Base-by-base conservation (phyloP, 805 yeast species). In the Candida andamanensis region DNA sequence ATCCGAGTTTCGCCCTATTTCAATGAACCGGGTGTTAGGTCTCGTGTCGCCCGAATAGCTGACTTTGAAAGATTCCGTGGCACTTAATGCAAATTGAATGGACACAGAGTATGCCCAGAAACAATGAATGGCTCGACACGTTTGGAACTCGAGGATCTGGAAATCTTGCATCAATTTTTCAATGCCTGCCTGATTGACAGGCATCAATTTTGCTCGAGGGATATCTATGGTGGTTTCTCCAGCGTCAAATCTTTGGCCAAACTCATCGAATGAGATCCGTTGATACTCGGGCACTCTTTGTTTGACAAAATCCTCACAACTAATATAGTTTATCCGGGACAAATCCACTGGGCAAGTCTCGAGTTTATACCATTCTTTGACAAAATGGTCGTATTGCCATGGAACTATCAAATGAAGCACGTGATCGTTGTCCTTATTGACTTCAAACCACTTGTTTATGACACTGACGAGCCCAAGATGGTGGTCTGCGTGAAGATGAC, bases 401-500 rank as follows among this genome's bases (percentile, higher is more conserved):
- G 97, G 97, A 0, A 79, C 69, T 1, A 87, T 67, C 17, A 90
- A 50, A 41, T 69, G 75, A 8, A 90, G 57, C 14, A 54, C 60
- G 22, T 47, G 50, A 12, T 47, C 35, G 4, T 58, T 46, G 10
- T 56, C 41, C 6, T 28, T 27, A 37, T 72, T 64, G 10, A 59
- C 52, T 19, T 56, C 50, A 36, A 72, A 65, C 95, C 97, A 89
- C 41, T 75, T 76, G 23, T 67, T 64, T 17, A 92, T 64, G 3
- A 92, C 54, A 4, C 85, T 72, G 6, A 82, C 60, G 4, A 84
- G 66, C 0, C 99, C 99, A 25, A 92, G 60, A 55, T 90, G 97
- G 54, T 92, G 99, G 53, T 92, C 99, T 0, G 97, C 98, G 57
- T 92, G 99, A 46, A 90, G 64, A 63, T 92, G 99, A 45, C 95